Base-by-base conservation (phyloP, 148 eudicot genomes). In the Euryodendron excelsum region DNA sequence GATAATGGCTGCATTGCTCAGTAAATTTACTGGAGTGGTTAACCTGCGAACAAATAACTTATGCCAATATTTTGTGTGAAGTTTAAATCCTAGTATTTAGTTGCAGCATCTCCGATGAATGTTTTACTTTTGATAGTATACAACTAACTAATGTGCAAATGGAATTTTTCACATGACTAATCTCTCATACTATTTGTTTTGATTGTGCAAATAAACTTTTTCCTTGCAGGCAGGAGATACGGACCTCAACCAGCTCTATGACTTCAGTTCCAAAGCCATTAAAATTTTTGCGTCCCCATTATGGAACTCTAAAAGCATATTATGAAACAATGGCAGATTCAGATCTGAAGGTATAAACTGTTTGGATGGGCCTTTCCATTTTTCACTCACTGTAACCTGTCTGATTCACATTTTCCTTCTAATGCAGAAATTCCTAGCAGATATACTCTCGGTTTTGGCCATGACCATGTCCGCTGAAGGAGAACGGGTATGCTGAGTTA, bases 221-320 rank as follows among this genome's bases (percentile, higher is more conserved):
- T 13, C 68, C 52, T 41, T 81, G 55, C 72, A 94, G 98, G 90
- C 94, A 93, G 80, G 97, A 92, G 83, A 94, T 94, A 55, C 89
- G 91, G 44, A 92, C 88, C 71, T 85, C 98, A 34, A 93, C 96
- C 72, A 94, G 97, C 81, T 93, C 98, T 55, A 94, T 94, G 97
- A 92, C 98, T 45, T 89, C 96, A 48, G 96, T 95, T 15, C 97
- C 98, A 52, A 93, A 94, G 89, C 96, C 97, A 74, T 77, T 94
- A 59, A 94, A 92, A 76, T 92, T 92, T 85, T 89, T 92, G 59
- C 96, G 96, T 33, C 94, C 97, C 37, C 97, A 92, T 87, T 94
- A 94, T 85, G 94, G 91, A 76, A 88, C 98, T 50, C 75, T 94
- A 10, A 91, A 94, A 81, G 83, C 89, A 52, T 86, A 79, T 78